A percentile compares a stretch with the other conserved stretches of the same genome.
Conservation (phyloP, 2,329 filamentous ascomycete species). For the Trichophyton verrucosum region DNA sequence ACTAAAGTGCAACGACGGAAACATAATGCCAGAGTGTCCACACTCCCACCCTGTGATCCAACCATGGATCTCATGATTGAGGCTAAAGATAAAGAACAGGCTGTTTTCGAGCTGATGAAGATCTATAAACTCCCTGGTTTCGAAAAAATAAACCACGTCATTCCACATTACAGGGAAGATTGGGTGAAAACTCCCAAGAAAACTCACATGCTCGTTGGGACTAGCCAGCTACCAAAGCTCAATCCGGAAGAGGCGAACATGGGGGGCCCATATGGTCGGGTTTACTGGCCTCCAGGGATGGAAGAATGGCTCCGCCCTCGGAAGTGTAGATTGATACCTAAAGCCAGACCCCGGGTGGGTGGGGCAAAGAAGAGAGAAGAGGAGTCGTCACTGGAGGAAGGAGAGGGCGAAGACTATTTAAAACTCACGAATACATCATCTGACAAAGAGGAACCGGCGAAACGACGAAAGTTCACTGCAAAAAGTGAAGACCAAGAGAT, state of each 20-base stretch:
- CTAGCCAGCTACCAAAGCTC: conserved; percentile 42
- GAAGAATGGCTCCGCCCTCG: conserved; percentile 78
- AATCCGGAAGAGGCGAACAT: conserved; percentile 57
- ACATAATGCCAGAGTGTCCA: conserved; percentile 67
- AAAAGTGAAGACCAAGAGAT: background rate
- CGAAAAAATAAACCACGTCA: conserved; percentile 60
- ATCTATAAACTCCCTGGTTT: conserved; percentile 73
- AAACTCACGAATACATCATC: background rate
- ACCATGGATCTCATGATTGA: conserved; percentile 98
- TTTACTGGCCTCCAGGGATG: conserved; percentile 84
- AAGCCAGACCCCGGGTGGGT: background rate
- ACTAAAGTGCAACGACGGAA: conserved; percentile 69
- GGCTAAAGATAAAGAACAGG: conserved; percentile 95
- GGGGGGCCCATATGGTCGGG: conserved; percentile 68
- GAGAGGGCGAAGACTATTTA: background rate
- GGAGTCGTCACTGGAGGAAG: background rate
- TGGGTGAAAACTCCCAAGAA: conserved; percentile 51
- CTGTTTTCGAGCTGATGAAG: conserved; percentile 86
- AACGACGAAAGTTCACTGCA: background rate
- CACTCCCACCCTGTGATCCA: conserved; percentile 65
- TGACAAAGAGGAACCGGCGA: background rate
- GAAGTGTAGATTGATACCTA: conserved; percentile 37
- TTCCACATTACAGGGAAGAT: conserved; percentile 64
- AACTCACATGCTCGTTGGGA: conserved; percentile 28
- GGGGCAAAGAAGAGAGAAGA: background rate